phyloP scores from a whole-genome alignment of 148 eudicot species.

The Rhododendron simsii region DNA sequence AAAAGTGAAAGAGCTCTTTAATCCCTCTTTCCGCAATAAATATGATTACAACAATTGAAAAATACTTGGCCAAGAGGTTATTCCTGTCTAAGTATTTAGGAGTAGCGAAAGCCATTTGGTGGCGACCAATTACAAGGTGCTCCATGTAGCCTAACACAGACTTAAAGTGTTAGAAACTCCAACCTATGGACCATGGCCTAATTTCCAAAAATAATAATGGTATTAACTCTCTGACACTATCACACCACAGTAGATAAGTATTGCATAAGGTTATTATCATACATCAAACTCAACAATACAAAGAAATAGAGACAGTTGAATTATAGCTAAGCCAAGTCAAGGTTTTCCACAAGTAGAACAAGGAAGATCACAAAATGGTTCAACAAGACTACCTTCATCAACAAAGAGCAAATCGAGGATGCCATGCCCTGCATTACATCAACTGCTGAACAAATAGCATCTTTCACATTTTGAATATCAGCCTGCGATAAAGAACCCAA shows the following conservation, averaged over 20 bases:
- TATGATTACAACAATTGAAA: not conserved
- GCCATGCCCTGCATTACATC: slow-evolving; percentile 86
- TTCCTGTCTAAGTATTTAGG: not conserved
- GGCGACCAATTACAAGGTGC: not conserved
- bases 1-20: not conserved
- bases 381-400: slow-evolving; percentile 40
- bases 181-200: too few relatives aligned
- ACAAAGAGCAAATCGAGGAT: slow-evolving; percentile 58
- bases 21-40: not conserved
- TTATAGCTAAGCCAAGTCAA: not conserved
- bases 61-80: not conserved
- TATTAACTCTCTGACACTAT: not conserved
- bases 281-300: not conserved
- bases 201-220: too few relatives aligned
- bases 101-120: not conserved
- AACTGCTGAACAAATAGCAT: slow-evolving; percentile 74
- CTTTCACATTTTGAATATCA: slow-evolving; percentile 51
- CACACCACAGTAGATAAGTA: not conserved
- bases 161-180: not conserved
- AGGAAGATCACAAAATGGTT: not conserved
- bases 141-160: not conserved
- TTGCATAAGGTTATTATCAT: not conserved
- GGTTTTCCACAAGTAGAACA: not conserved
- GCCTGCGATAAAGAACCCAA: slow-evolving; percentile 37
- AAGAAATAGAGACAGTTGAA: not conserved